These are phyloP conservation scores for Talaromyces sp. DNA, from an alignment of 2,329 filamentous ascomycete species.

Conservation along the genomic window DNA sequence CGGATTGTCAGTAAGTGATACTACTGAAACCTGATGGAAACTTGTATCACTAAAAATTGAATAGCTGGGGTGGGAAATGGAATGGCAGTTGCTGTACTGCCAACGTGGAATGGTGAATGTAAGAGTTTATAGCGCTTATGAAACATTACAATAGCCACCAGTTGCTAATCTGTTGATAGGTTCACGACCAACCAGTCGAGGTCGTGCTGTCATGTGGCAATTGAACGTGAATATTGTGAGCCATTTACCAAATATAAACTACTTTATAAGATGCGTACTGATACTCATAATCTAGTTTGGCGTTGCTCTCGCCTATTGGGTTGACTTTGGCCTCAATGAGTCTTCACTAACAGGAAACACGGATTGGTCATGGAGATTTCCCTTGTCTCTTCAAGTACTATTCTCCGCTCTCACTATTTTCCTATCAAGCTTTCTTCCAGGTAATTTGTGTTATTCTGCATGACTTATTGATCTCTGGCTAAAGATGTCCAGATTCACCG, in stretches of 20 bases:
- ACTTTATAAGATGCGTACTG: background rate
- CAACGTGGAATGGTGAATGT: conserved; percentile 8
- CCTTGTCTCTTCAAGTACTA: background rate
- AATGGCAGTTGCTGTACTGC: conserved; percentile 3
- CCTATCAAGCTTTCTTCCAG: background rate
- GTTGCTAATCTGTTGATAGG: background rate
- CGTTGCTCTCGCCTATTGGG: conserved; percentile 3
- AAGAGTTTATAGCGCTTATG: background rate
- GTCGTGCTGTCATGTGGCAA: conserved; percentile 7
- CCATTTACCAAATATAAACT: background rate
- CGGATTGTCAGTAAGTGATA: conserved; percentile 3
- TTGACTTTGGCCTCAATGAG: conserved; percentile 1
- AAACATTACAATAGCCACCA: background rate
- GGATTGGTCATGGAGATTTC: conserved; percentile 5
- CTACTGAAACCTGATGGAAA: background rate
- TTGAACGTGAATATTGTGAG: conserved; percentile 3
- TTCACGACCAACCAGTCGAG: background rate
- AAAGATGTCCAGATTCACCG: background rate
- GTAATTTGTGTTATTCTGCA: background rate
- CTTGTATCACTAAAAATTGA: background rate
- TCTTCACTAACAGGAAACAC: conserved; percentile 1
- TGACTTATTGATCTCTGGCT: background rate
- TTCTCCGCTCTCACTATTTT: conserved; percentile 1
- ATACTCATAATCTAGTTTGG: background rate
- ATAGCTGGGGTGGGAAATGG: conserved; percentile 3